phyloP scores from a whole-genome alignment of 495 filamentous ascomycete genomes.

The Cercophora newfieldiana region DNA sequence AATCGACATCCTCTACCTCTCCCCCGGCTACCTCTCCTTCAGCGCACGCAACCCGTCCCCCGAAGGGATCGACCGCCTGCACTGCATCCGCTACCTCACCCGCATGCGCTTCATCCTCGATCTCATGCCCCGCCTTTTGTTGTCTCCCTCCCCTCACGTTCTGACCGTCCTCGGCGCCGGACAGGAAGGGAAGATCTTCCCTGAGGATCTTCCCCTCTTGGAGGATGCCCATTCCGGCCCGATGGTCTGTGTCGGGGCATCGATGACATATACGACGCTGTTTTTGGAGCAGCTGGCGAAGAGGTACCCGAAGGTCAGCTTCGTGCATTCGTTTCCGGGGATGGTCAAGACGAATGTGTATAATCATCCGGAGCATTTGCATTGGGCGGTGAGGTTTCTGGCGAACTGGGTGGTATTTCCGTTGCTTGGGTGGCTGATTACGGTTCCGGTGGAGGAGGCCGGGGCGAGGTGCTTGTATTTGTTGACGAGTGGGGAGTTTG shows the following conservation, averaged over 20 bases:
- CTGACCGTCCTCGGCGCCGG: slow-evolving; percentile 51
- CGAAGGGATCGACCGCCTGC: slow-evolving; percentile 52
- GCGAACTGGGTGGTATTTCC: slow-evolving; percentile 5
- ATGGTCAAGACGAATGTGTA: slow-evolving; percentile 43
- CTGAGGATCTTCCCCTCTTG: slow-evolving; percentile 45
- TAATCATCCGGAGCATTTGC: slow-evolving; percentile 7
- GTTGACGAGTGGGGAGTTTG: slow-evolving; percentile 1
- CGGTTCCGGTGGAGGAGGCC: slow-evolving; percentile 1
- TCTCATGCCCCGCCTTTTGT: slow-evolving; percentile 56
- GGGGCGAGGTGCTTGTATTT: slow-evolving; percentile 8
- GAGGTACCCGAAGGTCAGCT: slow-evolving; percentile 48
- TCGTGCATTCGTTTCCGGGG: slow-evolving; percentile 58
- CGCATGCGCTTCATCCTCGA: slow-evolving; percentile 61
- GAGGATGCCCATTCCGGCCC: slow-evolving; percentile 24
- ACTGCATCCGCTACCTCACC: slow-evolving; percentile 56
- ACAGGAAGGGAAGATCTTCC: slow-evolving; percentile 50
- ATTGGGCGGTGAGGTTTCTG: slow-evolving; percentile 4
- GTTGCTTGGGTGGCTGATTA: slow-evolving; percentile 1
- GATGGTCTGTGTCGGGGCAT: slow-evolving; percentile 36
- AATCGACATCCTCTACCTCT: slow-evolving; percentile 62
- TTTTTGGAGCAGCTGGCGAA: slow-evolving; percentile 45
- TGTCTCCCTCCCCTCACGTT: slow-evolving; percentile 44
- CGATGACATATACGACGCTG: slow-evolving; percentile 49
- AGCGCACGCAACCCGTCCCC: slow-evolving; percentile 32
- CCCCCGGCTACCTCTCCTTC: slow-evolving; percentile 18